Conservation (phyloP, 2,329 filamentous ascomycete species). For the Stagonosporopsis rhizophila region DNA sequence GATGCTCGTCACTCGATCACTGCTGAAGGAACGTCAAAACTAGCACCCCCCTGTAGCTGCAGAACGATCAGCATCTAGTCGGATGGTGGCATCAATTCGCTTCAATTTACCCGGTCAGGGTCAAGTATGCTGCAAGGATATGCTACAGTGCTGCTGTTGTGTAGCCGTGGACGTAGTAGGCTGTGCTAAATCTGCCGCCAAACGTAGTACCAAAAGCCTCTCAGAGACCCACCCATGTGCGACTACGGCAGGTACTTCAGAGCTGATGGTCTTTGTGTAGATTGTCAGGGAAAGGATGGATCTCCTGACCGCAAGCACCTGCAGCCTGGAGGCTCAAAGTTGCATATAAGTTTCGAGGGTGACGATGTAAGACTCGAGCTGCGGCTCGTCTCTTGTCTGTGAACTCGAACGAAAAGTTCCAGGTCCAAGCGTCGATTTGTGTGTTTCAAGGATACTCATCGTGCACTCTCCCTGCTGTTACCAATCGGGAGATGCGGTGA, state of each 20-base stretch:
- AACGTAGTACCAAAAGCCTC: constrained; percentile 38
- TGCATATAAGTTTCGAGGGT: not conserved
- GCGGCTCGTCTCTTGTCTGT: not conserved
- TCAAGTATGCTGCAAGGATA: constrained; percentile 23
- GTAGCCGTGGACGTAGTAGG: constrained; percentile 26
- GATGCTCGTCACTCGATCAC: constrained; percentile 14
- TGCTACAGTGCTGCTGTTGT: constrained; percentile 22
- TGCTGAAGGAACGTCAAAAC: constrained; percentile 28
- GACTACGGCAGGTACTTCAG: constrained; percentile 24
- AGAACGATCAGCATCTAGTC: constrained; percentile 10
- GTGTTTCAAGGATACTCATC: not conserved
- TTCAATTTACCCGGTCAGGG: constrained; percentile 27
- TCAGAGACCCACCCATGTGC: constrained; percentile 28
- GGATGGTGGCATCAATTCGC: constrained; percentile 26
- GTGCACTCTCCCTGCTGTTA: not conserved
- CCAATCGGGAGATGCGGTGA: constrained; percentile 12
- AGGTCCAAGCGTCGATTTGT: not conserved
- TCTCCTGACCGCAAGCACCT: constrained; percentile 17
- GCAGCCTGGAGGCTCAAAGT: constrained; percentile 5
- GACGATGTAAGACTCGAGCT: not conserved
- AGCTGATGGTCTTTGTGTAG: constrained; percentile 26
- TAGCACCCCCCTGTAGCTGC: constrained; percentile 21
- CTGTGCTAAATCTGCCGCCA: constrained; percentile 29
- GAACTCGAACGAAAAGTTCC: not conserved
- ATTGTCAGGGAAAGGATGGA: constrained; percentile 26